Evolutionary conservation across 257 asterid genomes (phyloP), one percentile per base, ranked within the genome.

Genomic region (Mitragyna speciosa): DNA sequence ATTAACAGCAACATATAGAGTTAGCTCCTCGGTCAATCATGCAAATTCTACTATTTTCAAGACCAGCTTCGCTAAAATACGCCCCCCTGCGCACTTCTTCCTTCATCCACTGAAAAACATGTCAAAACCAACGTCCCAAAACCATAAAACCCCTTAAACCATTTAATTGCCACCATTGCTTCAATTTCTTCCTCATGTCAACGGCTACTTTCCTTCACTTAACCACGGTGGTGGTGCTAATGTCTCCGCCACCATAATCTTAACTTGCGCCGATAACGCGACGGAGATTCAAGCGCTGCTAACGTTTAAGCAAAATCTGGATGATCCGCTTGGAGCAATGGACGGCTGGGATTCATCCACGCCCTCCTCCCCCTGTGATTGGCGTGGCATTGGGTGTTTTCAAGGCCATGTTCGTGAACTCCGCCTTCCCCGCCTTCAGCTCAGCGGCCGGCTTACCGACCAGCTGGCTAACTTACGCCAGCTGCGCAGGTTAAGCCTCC

Each of bases 311-410:
- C 67, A 10, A 41, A 84, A 81, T 59, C 92, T 93, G 54, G 77
- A 76, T 84, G 98, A 93, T 70, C 98, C 96, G 12, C 89, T 86
- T 12, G 91, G 90, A 41, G 91, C 81, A 1, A 76, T 91, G 88
- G 89, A 77, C 78, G 89, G 85, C 74, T 93, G 98, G 98, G 86
- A 86, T 73, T 76, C 83, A 8, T 82, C 97, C 84, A 90, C 98
- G 17, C 82, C 91, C 0, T 71, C 85, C 36, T 90, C 94, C 12
- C 98, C 98, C 6, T 93, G 98, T 88, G 98, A 93, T 77, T 93
- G 98, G 98, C 78, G 80, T 36, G 98, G 98, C 86, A 79, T 93
- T 83, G 63, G 73, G 9, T 93, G 98, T 72, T 82, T 68, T 81
- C 84, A 82, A 43, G 91, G 87, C 81, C 82, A 84, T 26, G 93